These are phyloP conservation scores for Colletotrichum paranaense DNA, from an alignment of 2,329 filamentous ascomycete species.

Conservation along the genomic window DNA sequence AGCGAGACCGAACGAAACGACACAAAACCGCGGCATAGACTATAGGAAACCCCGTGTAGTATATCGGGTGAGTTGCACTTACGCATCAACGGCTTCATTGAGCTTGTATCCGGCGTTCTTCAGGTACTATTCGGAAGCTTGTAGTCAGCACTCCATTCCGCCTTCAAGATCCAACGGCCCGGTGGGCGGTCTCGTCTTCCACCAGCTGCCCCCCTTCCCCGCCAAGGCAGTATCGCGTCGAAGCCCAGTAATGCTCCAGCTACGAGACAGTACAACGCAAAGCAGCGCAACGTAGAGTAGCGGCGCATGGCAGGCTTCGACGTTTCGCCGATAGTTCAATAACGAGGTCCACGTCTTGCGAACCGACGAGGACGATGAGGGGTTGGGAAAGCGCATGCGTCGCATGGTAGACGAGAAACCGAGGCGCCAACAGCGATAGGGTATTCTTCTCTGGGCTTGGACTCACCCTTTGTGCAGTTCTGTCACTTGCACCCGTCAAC, in stretches of 20 bases:
- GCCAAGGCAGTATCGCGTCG: constrained; percentile 7
- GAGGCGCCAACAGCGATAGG: neutral
- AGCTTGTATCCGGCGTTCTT: constrained; percentile 62
- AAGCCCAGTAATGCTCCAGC: constrained; percentile 1
- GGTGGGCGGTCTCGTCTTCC: neutral
- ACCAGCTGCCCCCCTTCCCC: constrained; percentile 9
- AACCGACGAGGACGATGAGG: constrained; percentile 3
- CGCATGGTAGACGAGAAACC: neutral
- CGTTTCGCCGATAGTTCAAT: constrained; percentile 14
- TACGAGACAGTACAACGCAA: neutral
- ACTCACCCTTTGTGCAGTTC: constrained; percentile 58
- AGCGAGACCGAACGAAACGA: constrained; percentile 8
- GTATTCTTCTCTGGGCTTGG: constrained; percentile 1
- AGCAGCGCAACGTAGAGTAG: constrained; percentile 4
- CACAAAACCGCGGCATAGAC: constrained; percentile 7
- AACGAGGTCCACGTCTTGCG: neutral
- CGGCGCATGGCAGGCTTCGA: constrained; percentile 13
- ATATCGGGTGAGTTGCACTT: constrained; percentile 51
- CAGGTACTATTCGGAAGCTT: constrained; percentile 52
- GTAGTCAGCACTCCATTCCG: constrained; percentile 30
- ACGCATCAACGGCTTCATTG: constrained; percentile 67
- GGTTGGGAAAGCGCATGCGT: neutral
- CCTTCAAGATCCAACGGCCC: neutral
- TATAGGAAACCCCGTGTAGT: constrained; percentile 35
- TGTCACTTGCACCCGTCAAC: constrained; percentile 56